phyloP scores from a whole-genome alignment of 2,329 filamentous ascomycete species.

The Diaporthe humulicola region DNA sequence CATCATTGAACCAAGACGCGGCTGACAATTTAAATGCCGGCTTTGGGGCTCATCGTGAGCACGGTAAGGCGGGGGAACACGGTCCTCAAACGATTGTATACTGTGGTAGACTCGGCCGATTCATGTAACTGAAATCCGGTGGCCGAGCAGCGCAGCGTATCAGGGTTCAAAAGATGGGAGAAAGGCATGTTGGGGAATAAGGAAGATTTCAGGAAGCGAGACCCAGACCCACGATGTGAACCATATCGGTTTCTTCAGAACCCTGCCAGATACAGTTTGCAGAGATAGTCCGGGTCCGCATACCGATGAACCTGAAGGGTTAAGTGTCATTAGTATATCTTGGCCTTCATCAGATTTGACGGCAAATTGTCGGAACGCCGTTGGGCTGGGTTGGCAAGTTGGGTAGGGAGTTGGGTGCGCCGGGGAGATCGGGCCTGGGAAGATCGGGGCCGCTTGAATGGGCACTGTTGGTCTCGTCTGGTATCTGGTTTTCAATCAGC shows the following conservation, averaged over 20 bases:
- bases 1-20: no score
- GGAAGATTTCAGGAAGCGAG: neutral
- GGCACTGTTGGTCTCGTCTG: no score
- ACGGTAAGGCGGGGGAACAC: neutral
- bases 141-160: neutral
- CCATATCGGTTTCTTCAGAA: no score
- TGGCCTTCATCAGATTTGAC: neutral
- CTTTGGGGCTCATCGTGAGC: neutral
- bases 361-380: no score
- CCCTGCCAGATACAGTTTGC: neutral
- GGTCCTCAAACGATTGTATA: neutral
- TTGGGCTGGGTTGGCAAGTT: no score
- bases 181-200: neutral
- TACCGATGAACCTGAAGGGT: neutral
- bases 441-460: no score
- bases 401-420: no score
- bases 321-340: neutral
- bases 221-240: neutral
- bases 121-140: neutral
- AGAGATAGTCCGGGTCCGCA: neutral
- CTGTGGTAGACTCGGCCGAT: neutral
- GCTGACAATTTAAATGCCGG: no score
- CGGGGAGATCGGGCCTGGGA: no score
- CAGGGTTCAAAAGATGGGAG: neutral
- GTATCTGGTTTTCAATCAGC: no score